Percentiles rank a stretch among this genome's conserved stretches.
These are phyloP conservation scores for Solanum clarkiae DNA, from an alignment of 257 asterid genomes.

Conservation along the genomic window DNA sequence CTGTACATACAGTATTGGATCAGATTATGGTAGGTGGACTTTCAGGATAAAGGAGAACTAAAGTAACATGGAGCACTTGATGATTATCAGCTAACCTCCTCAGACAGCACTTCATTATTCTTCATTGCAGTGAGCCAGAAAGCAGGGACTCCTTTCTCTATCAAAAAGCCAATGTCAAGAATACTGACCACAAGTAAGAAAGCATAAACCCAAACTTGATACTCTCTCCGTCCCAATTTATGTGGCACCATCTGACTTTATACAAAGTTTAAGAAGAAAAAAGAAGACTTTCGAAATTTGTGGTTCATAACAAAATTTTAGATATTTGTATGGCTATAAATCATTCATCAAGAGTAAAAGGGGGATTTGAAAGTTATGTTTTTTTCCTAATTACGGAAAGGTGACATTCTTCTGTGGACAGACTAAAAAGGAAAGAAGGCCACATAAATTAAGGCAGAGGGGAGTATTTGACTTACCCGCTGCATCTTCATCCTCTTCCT, in stretches of 20 bases:
- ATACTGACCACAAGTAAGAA: not conserved
- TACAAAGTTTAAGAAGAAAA: too few species aligned
- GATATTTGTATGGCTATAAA: not conserved
- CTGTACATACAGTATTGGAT: conserved; percentile 9
- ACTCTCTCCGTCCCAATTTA: not conserved
- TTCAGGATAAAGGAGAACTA: not conserved
- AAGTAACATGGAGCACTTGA: not conserved
- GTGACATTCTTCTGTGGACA: not conserved
- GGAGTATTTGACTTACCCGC: conserved; percentile 10
- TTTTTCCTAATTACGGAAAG: not conserved
- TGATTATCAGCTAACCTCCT: conserved; percentile 2
- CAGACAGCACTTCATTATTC: conserved; percentile 7
- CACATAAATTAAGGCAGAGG: not conserved
- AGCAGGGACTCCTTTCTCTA: conserved; percentile 18
- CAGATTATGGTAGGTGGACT: not conserved
- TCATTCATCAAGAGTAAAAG: not conserved
- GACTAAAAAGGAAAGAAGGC: not conserved
- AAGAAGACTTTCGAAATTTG: not conserved
- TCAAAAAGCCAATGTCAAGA: not conserved
- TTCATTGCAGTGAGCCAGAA: conserved; percentile 10
- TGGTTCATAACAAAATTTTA: not conserved
- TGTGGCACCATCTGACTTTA: too few species aligned
- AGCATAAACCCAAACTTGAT: not conserved
- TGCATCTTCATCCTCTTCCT: not conserved
- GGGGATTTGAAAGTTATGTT: not conserved